A percentile compares a stretch with the other conserved stretches of the same genome.
phyloP scores from a whole-genome alignment of 2,329 filamentous ascomycete genomes.

The Aspergillus tubingensis region DNA sequence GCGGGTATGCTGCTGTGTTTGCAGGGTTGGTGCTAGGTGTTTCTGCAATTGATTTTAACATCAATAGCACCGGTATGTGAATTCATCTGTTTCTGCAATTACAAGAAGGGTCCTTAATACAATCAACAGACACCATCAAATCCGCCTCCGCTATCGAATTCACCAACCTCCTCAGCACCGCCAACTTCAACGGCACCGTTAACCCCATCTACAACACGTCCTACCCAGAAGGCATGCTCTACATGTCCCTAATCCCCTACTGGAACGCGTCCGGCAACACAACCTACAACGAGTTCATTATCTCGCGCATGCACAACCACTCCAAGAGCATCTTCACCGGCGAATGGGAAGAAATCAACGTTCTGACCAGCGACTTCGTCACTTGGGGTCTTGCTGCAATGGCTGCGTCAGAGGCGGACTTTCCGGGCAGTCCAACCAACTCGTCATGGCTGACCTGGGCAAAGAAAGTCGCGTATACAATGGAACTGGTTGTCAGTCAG shows the following conservation, averaged over 20 bases:
- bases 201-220: not conserved
- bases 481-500: not conserved
- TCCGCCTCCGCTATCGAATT: not conserved
- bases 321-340: not conserved
- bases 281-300: not conserved
- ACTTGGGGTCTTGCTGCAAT: not conserved
- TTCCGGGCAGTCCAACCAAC: not conserved
- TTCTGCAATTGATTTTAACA: not conserved
- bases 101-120: not conserved
- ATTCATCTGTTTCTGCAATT: not conserved
- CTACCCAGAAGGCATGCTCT: not conserved
- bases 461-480: not conserved
- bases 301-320: not conserved
- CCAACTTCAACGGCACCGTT: not conserved
- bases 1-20: not conserved
- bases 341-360: not conserved
- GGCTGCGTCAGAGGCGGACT: not conserved
- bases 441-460: not conserved
- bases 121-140: not conserved
- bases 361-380: not conserved
- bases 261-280: not conserved
- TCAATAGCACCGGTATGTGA: not conserved
- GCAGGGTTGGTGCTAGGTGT: not conserved
- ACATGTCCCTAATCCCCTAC: not conserved
- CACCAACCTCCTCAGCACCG: not conserved